Evolutionary conservation across 441 rosid species (phyloP).

Genomic region (Populus hybrid): DNA sequence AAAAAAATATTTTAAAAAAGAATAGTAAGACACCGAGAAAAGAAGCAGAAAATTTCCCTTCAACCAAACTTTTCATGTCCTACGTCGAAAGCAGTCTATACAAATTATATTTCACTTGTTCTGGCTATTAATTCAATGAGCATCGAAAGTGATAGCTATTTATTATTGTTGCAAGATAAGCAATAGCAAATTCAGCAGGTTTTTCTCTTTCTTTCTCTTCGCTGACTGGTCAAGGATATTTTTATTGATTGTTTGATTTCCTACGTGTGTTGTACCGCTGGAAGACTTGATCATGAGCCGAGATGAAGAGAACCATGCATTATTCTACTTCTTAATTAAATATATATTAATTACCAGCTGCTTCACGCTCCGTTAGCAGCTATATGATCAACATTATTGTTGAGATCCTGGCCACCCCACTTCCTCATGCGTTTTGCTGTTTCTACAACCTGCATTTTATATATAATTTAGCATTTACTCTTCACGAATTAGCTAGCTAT

Average conservation of each 20-base stretch:
- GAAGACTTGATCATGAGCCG: background rate
- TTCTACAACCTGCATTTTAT: conserved; percentile 52
- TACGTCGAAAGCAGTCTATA: too few species aligned
- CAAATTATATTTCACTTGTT: too few species aligned
- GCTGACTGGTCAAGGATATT: background rate
- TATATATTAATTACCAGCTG: background rate
- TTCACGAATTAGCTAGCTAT: background rate
- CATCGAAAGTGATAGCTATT: too few species aligned
- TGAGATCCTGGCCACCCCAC: conserved; percentile 58
- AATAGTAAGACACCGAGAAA: too few species aligned
- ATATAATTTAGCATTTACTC: background rate
- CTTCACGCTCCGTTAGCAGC: background rate
- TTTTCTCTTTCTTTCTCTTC: background rate
- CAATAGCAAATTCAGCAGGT: background rate
- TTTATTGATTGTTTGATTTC: background rate
- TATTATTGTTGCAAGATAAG: too few species aligned
- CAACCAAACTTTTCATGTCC: too few species aligned
- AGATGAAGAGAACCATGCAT: background rate
- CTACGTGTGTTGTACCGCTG: background rate
- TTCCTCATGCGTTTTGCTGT: conserved; percentile 58
- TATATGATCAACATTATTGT: background rate
- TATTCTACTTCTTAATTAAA: background rate
- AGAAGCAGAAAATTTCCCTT: too few species aligned
- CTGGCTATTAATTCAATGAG: too few species aligned
- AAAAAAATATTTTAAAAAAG: too few species aligned